Percentiles rank a stretch among this genome's conserved stretches.
phyloP scores from a whole-genome alignment of 768 basidiomycete species.

The Tremella mesenterica region DNA sequence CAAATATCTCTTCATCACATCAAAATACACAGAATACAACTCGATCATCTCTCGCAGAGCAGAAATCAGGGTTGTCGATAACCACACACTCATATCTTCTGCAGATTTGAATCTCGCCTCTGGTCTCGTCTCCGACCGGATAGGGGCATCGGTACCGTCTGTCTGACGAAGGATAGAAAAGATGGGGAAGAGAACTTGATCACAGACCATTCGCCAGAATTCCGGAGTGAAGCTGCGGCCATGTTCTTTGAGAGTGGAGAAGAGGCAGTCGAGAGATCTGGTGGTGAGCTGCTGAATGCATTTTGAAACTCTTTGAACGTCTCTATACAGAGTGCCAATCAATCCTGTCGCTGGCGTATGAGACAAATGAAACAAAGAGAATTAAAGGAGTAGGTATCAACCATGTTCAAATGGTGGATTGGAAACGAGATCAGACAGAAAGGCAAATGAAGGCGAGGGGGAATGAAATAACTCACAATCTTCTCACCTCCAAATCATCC shows the following conservation, averaged over 20 bases:
- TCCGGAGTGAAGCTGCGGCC: slow-evolving; percentile 75
- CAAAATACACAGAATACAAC: slow-evolving; percentile 90
- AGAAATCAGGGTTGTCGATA: slow-evolving; percentile 98
- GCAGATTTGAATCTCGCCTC: slow-evolving; percentile 69
- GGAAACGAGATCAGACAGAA: background rate
- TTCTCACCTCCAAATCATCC: slow-evolving; percentile 92
- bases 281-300: background rate
- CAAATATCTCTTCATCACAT: slow-evolving; percentile 75
- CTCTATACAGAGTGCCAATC: too few species aligned
- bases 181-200: slow-evolving; percentile 93
- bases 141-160: slow-evolving; percentile 46
- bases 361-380: too few species aligned
- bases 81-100: slow-evolving; percentile 99
- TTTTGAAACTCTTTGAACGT: too few species aligned
- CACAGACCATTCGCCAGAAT: slow-evolving; percentile 97
- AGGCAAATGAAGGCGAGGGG: background rate
- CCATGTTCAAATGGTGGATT: too few species aligned
- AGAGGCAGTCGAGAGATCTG: slow-evolving; percentile 94
- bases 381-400: too few species aligned
- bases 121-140: background rate
- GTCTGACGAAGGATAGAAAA: slow-evolving; percentile 83
- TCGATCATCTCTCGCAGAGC: slow-evolving; percentile 91
- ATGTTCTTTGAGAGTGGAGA: slow-evolving; percentile 83
- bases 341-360: too few species aligned
- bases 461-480: slow-evolving; percentile 61